Percentiles rank a stretch among this genome's conserved stretches.
phyloP scores from a whole-genome alignment of 495 filamentous ascomycete species.

The Bacidia rubella region DNA sequence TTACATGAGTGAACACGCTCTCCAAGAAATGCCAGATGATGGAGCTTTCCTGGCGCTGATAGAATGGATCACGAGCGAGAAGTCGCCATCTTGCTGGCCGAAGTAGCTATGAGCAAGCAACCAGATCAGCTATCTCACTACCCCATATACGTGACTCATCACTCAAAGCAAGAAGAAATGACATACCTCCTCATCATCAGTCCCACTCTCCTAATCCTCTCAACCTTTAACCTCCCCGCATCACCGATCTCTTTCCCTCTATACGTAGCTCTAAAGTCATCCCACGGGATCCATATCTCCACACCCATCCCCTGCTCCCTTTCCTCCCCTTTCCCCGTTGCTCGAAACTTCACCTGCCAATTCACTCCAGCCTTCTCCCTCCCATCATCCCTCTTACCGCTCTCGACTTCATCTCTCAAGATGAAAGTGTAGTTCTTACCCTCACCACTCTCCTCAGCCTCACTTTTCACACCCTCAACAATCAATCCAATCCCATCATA shows the following conservation, averaged over 20 bases:
- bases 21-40: not conserved
- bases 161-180: too few relatives aligned
- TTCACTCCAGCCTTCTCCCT: constrained; percentile 45
- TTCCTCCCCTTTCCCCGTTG: constrained; percentile 37
- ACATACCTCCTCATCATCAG: constrained; percentile 71
- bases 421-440: constrained; percentile 56
- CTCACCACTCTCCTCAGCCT: constrained; percentile 16
- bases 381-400: constrained; percentile 41
- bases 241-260: constrained; percentile 50
- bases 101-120: constrained; percentile 45
- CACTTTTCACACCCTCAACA: constrained; percentile 15
- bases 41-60: constrained; percentile 27
- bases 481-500: constrained; percentile 42
- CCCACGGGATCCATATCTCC: constrained; percentile 41
- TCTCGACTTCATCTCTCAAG: constrained; percentile 52
- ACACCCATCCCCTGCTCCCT: constrained; percentile 29
- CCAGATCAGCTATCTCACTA: too few relatives aligned
- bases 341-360: constrained; percentile 33
- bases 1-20: not conserved
- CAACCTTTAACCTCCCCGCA: constrained; percentile 39
- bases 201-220: constrained; percentile 48
- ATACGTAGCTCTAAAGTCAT: constrained; percentile 55
- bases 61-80: constrained; percentile 41
- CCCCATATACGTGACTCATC: too few relatives aligned
- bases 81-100: constrained; percentile 56